Evolutionary conservation across 2,329 filamentous ascomycete species (phyloP).

Genomic region (Chaetomium globosum): DNA sequence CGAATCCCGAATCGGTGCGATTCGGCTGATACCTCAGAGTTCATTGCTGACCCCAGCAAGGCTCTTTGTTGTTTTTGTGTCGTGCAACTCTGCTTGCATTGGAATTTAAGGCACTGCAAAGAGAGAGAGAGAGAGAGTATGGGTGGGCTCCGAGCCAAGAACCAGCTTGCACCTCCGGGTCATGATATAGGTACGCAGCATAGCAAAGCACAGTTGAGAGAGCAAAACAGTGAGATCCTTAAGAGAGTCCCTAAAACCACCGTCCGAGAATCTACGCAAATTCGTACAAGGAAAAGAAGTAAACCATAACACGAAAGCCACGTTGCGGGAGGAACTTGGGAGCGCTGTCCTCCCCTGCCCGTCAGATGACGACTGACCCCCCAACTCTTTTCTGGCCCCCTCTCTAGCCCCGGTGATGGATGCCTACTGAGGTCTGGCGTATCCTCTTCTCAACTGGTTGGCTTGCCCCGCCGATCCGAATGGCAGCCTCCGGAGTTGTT

Average conservation of each 20-base stretch:
- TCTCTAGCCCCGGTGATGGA: not conserved
- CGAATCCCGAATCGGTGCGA: not conserved
- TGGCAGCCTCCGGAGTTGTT: not conserved
- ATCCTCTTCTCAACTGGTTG: not conserved
- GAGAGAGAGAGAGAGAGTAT: no score
- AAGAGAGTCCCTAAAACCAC: not conserved
- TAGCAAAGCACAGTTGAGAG: not conserved
- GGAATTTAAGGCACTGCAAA: not conserved
- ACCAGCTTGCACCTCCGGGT: not conserved
- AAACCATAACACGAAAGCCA: not conserved
- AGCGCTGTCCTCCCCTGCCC: not conserved
- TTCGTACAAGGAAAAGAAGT: slow-evolving; percentile 2
- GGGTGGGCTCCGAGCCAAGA: not conserved
- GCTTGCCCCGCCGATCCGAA: not conserved
- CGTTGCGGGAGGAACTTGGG: not conserved
- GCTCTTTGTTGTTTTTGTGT: not conserved
- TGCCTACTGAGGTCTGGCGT: not conserved
- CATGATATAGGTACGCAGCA: not conserved
- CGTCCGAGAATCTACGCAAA: slow-evolving; percentile 9
- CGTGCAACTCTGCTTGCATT: not conserved
- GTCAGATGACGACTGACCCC: not conserved
- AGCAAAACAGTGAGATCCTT: not conserved
- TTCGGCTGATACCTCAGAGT: not conserved
- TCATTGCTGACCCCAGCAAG: not conserved
- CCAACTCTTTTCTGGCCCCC: not conserved